Conservation (phyloP, 495 filamentous ascomycete species). For the Xylaria scruposa region DNA sequence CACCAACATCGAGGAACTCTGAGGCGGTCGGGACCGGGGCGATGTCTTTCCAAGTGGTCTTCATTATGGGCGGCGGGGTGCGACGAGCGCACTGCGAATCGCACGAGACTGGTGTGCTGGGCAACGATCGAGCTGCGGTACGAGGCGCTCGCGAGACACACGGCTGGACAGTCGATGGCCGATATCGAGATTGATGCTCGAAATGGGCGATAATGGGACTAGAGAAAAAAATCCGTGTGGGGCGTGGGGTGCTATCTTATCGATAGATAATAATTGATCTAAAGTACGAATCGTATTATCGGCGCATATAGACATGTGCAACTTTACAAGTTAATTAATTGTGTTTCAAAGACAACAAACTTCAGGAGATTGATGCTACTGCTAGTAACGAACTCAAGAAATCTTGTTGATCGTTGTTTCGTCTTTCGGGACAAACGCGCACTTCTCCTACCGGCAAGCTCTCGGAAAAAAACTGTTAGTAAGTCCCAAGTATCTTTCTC, state of each 20-base stretch:
- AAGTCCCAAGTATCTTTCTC: constrained; percentile 8
- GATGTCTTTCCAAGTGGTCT: constrained; percentile 69
- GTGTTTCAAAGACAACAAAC: not conserved
- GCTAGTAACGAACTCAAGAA: not conserved
- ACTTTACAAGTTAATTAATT: not conserved
- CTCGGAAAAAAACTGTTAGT: not conserved
- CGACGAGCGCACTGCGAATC: constrained; percentile 28
- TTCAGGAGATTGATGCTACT: not conserved
- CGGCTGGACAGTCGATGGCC: not conserved
- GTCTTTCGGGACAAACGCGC: not conserved
- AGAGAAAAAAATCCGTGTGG: constrained; percentile 35
- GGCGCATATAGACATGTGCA: not conserved
- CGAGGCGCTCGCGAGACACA: constrained; percentile 7
- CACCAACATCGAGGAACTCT: constrained; percentile 80
- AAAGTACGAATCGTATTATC: not conserved
- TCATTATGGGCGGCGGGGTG: constrained; percentile 44
- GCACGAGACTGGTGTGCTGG: not conserved
- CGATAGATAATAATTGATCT: constrained; percentile 20
- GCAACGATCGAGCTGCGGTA: constrained; percentile 4
- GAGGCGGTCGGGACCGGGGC: constrained; percentile 90
- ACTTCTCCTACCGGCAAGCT: not conserved
- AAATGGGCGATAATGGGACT: constrained; percentile 17
- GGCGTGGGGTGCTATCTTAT: constrained; percentile 42
- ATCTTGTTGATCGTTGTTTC: not conserved
- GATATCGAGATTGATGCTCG: constrained; percentile 11